These are phyloP conservation scores for Alternaria atra DNA, from an alignment of 2,329 filamentous ascomycete genomes.

Conservation along the genomic window DNA sequence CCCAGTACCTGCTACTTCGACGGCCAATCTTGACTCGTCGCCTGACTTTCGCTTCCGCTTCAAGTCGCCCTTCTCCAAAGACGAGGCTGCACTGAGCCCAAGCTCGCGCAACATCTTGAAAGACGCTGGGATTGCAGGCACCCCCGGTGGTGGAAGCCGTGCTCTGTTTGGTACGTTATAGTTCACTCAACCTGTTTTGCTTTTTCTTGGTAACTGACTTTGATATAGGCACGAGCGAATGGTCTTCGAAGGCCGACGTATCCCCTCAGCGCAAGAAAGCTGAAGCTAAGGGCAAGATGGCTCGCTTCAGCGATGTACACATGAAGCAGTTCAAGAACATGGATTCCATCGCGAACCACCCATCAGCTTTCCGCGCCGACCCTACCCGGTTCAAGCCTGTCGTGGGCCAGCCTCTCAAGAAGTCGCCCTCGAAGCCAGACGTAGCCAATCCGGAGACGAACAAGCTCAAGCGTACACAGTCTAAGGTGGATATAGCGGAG, in stretches of 20 bases:
- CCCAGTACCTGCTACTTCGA: conserved; percentile 35
- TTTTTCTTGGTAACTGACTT: not conserved
- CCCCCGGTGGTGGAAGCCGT: conserved; percentile 52
- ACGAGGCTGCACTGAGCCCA: conserved; percentile 61
- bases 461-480: conserved; percentile 62
- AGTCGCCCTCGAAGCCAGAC: conserved; percentile 57
- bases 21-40: conserved; percentile 52
- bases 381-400: conserved; percentile 62
- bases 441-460: conserved; percentile 51
- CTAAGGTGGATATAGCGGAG: conserved; percentile 73
- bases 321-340: conserved; percentile 94
- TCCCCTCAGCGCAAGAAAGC: conserved; percentile 74
- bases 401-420: conserved; percentile 37
- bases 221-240: conserved; percentile 37
- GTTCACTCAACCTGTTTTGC: not conserved
- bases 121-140: conserved; percentile 72
- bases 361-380: conserved; percentile 76
- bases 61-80: conserved; percentile 68
- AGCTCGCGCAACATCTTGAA: conserved; percentile 69
- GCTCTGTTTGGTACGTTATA: conserved; percentile 37
- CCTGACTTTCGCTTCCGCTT: conserved; percentile 74
- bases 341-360: conserved; percentile 91
- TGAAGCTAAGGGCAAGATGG: conserved; percentile 77
- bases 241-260: conserved; percentile 51
- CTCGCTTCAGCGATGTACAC: conserved; percentile 85